These are phyloP conservation scores for Lenwebbia sp. DNA, from an alignment of 345 rosid genomes.

Conservation along the genomic window DNA sequence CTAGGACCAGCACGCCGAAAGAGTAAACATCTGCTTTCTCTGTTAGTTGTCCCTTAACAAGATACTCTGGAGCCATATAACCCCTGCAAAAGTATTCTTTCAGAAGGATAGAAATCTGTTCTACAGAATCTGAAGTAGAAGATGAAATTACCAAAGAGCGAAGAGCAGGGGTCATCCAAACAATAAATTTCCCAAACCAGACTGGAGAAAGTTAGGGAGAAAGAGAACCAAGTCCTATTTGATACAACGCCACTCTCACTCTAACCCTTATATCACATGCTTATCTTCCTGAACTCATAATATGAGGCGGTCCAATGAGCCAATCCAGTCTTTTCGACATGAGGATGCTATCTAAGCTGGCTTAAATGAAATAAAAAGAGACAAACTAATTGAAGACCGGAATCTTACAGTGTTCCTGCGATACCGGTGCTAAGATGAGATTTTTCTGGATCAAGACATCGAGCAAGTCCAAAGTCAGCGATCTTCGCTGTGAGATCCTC, in stretches of 20 bases:
- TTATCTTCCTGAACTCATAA: not conserved
- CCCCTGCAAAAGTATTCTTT: constrained; percentile 3
- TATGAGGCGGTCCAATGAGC: not conserved
- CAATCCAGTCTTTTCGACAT: not conserved
- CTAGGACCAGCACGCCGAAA: constrained; percentile 5
- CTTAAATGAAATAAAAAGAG: not conserved
- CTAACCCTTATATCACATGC: not conserved
- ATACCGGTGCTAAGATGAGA: constrained; percentile 11
- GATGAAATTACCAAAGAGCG: not conserved
- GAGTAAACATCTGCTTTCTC: constrained; percentile 10
- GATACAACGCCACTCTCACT: not conserved
- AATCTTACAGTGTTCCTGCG: constrained; percentile 13
- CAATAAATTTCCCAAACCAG: not conserved
- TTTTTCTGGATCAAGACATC: constrained; percentile 1
- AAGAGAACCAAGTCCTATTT: not conserved
- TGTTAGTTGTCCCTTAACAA: constrained; percentile 8
- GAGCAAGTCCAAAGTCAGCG: constrained; percentile 13
- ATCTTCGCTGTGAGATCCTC: constrained; percentile 7
- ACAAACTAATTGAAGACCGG: not conserved
- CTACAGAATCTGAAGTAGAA: not conserved
- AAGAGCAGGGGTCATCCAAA: not conserved
- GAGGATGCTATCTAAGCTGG: not conserved
- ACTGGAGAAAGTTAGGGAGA: not conserved
- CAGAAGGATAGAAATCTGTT: not conserved
- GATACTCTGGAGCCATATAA: constrained; percentile 15